Evolutionary conservation across 2,329 filamentous ascomycete genomes (phyloP), one percentile per base, ranked within the genome.

Genomic region (Ophiostoma tasmaniense): DNA sequence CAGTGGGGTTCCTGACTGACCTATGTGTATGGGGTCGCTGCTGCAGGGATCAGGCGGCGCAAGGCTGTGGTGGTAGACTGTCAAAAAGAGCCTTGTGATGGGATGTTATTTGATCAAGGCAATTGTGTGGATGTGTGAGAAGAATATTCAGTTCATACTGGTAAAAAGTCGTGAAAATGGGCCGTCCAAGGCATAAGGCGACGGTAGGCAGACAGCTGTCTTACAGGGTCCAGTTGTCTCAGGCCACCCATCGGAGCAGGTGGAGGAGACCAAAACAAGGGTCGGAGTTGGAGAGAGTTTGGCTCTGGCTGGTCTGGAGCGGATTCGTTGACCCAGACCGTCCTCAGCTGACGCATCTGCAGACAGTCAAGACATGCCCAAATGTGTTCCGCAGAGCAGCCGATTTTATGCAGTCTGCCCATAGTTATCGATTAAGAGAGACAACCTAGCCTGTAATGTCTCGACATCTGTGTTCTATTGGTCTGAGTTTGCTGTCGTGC

Each of bases 1-100:
- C 50, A 69, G 67, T 69, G 67, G 64, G 68, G 28, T 22, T 37
- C n/a, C 39, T 50, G 10, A 11, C 20, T 45, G 35, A 13, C 50
- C 50, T 55, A 22, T 25, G 50, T 39, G 35, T 20, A 64, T 64
- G 30, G 61, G 33, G 61, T 25, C 61, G 28, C 17, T 39, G 61
- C 17, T 64, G 61, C 61, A 64, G 61, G 61, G 61, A 64, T 64
- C 13, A 37, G 61, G 25, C 30, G 10, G 61, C 55, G 64, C 64
- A 64, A 69, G 68, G 68, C 68, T 67, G 67, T 37, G 22, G 11
- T 14, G 22, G 22, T 28, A 64, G 17, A 8, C 10, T 30, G 28
- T 33, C 59, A 22, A 13, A 22, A n/a, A 37, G 28, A 35, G 20
- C 59, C 59, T 37, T n/a, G 59, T 10, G 59, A 28, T 59, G 22